Percentiles rank a stretch among this genome's conserved stretches.
Evolutionary conservation across 768 basidiomycete genomes (phyloP).

Genomic region (Clitopilus passeckerianus): DNA sequence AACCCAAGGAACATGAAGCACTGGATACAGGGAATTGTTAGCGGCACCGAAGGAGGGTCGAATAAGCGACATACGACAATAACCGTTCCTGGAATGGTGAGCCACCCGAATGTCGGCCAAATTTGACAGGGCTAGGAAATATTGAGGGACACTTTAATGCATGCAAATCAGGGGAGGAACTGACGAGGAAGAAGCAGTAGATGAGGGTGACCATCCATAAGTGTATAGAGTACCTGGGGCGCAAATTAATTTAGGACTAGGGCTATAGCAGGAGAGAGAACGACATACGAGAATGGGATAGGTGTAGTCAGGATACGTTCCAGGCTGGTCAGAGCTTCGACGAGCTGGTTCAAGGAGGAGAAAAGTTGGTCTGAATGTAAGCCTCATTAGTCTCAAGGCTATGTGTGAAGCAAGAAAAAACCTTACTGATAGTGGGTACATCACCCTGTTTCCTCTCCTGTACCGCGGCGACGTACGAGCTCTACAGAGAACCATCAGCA

Average conservation of each 20-base stretch:
- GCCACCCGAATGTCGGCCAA: constrained; percentile 46
- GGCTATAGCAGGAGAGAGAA: neutral
- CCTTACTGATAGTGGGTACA: constrained; percentile 56
- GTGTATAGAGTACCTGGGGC: constrained; percentile 58
- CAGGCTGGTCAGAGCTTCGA: constrained; percentile 62
- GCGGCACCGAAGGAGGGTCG: constrained; percentile 3
- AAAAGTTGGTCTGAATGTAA: constrained; percentile 38
- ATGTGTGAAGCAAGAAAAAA: constrained; percentile 8
- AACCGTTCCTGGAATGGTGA: constrained; percentile 62
- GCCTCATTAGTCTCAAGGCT: neutral
- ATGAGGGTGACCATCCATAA: constrained; percentile 61
- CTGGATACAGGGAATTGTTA: constrained; percentile 20
- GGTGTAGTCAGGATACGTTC: constrained; percentile 74
- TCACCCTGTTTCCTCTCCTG: constrained; percentile 53
- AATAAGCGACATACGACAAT: constrained; percentile 32
- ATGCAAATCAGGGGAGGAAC: constrained; percentile 8
- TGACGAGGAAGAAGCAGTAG: constrained; percentile 57
- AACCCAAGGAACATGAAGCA: constrained; percentile 73
- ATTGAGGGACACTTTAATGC: neutral
- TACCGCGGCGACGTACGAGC: constrained; percentile 60
- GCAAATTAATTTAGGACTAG: neutral
- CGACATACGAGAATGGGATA: constrained; percentile 65
- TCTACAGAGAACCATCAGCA: constrained; percentile 29
- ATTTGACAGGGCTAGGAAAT: constrained; percentile 58
- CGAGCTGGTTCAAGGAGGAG: constrained; percentile 45